A percentile compares a stretch with the other conserved stretches of the same genome.
Conservation (phyloP, 2,329 filamentous ascomycete species). For the Orbilia brochopaga region DNA sequence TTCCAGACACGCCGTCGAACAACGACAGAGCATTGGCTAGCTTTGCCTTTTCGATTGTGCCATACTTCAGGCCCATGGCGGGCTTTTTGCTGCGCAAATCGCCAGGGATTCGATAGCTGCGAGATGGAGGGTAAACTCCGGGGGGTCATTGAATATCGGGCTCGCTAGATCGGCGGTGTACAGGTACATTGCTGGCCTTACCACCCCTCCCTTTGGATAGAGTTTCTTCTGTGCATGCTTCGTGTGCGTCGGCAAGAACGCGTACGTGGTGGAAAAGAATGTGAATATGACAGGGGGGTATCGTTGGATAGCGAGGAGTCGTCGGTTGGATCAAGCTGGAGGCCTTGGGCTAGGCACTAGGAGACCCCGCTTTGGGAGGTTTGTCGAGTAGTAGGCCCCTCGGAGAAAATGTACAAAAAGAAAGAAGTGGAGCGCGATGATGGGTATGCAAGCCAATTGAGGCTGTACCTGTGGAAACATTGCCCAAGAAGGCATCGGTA, state of each 20-base stretch:
- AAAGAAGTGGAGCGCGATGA: neutral
- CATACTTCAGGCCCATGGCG: conserved; percentile 26
- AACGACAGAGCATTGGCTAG: conserved; percentile 11
- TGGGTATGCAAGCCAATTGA: conserved; percentile 48
- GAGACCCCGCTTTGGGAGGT: conserved; percentile 28
- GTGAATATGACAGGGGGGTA: conserved; percentile 15
- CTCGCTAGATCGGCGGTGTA: neutral
- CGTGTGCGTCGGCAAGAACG: conserved; percentile 30
- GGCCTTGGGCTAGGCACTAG: conserved; percentile 10
- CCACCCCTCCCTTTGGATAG: conserved; percentile 12
- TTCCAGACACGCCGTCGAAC: conserved; percentile 13
- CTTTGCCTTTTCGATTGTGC: conserved; percentile 16
- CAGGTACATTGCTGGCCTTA: conserved; percentile 7
- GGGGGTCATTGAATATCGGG: neutral
- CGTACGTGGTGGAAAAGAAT: conserved; percentile 13
- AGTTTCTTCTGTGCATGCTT: neutral
- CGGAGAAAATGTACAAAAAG: conserved; percentile 27
- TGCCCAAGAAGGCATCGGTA: conserved; percentile 36
- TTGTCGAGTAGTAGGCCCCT: conserved; percentile 14
- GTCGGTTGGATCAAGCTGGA: conserved; percentile 13
- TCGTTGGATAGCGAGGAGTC: conserved; percentile 16
- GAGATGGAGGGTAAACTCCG: conserved; percentile 29
- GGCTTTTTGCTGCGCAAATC: conserved; percentile 15
- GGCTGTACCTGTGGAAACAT: conserved; percentile 45
- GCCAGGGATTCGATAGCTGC: neutral